These are phyloP conservation scores for Sporothrix globosa DNA, from an alignment of 2,329 filamentous ascomycete species.

Conservation along the genomic window DNA sequence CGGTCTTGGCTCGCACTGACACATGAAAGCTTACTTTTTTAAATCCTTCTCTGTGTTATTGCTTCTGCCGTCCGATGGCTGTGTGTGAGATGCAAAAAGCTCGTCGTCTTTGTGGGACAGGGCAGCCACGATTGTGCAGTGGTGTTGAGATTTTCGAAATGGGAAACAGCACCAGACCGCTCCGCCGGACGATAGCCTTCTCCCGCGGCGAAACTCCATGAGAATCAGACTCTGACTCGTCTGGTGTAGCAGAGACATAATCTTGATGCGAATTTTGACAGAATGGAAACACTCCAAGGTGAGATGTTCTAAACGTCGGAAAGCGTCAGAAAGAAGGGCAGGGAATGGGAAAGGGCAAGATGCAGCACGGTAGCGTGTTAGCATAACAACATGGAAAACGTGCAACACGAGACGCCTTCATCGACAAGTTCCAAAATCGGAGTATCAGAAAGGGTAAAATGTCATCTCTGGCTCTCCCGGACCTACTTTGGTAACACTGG, in stretches of 20 bases:
- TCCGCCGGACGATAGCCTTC: neutral
- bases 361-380: neutral
- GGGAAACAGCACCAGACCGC: neutral
- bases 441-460: slow-evolving; percentile 15
- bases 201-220: neutral
- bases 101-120: neutral
- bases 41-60: slow-evolving; percentile 9
- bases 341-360: neutral
- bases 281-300: neutral
- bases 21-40: slow-evolving; percentile 22
- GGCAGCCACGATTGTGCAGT: slow-evolving; percentile 11
- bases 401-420: neutral
- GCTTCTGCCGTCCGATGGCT: neutral
- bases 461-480: slow-evolving; percentile 10
- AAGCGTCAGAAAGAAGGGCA: neutral
- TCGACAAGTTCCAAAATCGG: slow-evolving; percentile 22
- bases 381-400: neutral
- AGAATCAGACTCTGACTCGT: neutral
- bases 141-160: slow-evolving; percentile 7
- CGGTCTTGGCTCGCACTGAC: slow-evolving; percentile 20
- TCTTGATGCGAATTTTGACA: neutral
- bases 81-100: neutral
- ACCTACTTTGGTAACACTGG: slow-evolving; percentile 13
- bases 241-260: neutral
- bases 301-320: neutral